Conservation (phyloP, 2,329 filamentous ascomycete species). For the Aureobasidium subglaciale region DNA sequence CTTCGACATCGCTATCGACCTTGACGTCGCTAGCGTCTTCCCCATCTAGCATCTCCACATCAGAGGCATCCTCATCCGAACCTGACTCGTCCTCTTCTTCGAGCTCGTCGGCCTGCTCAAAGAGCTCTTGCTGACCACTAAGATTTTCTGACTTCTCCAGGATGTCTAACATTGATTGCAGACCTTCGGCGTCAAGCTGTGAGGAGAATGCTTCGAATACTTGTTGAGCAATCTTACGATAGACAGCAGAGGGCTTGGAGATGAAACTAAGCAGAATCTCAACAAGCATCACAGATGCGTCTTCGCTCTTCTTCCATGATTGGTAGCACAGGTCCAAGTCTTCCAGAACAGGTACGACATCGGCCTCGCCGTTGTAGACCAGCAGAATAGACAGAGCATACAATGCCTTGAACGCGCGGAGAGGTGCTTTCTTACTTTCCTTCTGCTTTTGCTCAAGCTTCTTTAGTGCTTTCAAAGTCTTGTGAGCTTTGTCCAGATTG, state of each 20-base stretch:
- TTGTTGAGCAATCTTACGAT: conserved; percentile 79
- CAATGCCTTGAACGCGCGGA: conserved; percentile 67
- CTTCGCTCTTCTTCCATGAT: conserved; percentile 43
- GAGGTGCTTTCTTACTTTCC: conserved; percentile 32
- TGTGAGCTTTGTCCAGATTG: conserved; percentile 22
- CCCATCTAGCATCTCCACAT: conserved; percentile 29
- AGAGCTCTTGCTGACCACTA: conserved; percentile 78
- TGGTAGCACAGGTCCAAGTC: conserved; percentile 74
- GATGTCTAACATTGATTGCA: conserved; percentile 62
- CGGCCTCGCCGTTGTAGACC: conserved; percentile 81
- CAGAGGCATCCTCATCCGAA: conserved; percentile 30
- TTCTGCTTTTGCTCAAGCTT: conserved; percentile 22
- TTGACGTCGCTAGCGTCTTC: conserved; percentile 23
- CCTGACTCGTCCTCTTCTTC: conserved; percentile 36
- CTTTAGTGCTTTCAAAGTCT: conserved; percentile 19
- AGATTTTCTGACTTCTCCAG: conserved; percentile 72
- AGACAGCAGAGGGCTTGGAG: conserved; percentile 73
- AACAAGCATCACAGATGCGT: conserved; percentile 62
- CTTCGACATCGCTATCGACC: conserved; percentile 22
- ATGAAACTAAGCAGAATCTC: conserved; percentile 89
- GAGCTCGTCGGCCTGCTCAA: conserved; percentile 53
- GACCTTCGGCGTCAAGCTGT: conserved; percentile 64
- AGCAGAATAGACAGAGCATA: conserved; percentile 81
- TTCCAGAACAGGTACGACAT: conserved; percentile 73
- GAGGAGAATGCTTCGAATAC: conserved; percentile 78